These are phyloP conservation scores for Juglanconis juglandina DNA, from an alignment of 2,329 filamentous ascomycete genomes.

Conservation along the genomic window DNA sequence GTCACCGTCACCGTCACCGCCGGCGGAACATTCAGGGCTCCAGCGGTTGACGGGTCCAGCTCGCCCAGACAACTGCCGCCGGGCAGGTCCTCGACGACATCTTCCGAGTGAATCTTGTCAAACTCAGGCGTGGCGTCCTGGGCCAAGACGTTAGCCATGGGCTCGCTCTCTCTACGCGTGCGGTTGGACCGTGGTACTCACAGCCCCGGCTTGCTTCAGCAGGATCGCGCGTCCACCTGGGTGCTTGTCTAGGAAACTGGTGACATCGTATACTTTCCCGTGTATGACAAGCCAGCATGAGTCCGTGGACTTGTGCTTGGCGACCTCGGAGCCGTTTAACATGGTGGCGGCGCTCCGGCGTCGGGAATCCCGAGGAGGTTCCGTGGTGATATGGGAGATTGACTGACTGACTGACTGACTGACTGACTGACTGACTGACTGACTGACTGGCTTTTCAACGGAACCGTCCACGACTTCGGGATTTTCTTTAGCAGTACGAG, in stretches of 20 bases:
- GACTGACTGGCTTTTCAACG: not conserved
- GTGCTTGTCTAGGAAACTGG: constrained; percentile 31
- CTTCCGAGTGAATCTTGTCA: constrained; percentile 27
- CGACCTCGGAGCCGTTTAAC: constrained; percentile 31
- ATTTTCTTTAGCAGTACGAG: too few species aligned
- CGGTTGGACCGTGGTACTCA: constrained; percentile 18
- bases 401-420: too few species aligned
- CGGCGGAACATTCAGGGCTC: constrained; percentile 21
- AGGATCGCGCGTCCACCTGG: constrained; percentile 30
- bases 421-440: too few species aligned
- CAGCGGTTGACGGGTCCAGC: constrained; percentile 24
- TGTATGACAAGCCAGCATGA: constrained; percentile 37
- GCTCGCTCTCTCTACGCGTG: not conserved
- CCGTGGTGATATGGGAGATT: not conserved
- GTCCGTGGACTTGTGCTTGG: constrained; percentile 29
- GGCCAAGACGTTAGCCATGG: not conserved
- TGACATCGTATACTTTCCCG: constrained; percentile 34
- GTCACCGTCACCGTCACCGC: not conserved
- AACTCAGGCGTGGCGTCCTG: constrained; percentile 32
- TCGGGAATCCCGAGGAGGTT: not conserved
- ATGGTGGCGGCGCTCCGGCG: not conserved
- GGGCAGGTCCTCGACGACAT: constrained; percentile 29
- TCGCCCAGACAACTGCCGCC: constrained; percentile 27
- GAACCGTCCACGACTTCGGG: too few species aligned
- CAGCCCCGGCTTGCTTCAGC: constrained; percentile 27